Evolutionary conservation across 108 stramenopile genomes (phyloP).

Genomic region (Stephanodiscus minutulus): DNA sequence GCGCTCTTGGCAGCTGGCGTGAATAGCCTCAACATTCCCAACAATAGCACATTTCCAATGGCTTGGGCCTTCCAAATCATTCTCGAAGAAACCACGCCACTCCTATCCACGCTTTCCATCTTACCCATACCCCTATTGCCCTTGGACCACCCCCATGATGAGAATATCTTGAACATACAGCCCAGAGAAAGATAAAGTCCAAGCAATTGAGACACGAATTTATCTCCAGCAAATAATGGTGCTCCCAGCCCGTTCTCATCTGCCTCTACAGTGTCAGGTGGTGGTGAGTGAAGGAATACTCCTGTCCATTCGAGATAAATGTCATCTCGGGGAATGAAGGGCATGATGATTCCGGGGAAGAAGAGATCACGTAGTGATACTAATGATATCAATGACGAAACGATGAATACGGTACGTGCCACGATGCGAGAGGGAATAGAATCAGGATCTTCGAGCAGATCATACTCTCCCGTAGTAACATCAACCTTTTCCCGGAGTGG

Average conservation of each 20-base stretch:
- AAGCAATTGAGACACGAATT: conserved; percentile 71
- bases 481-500: neutral
- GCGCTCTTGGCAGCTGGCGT: conserved; percentile 68
- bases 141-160: conserved; percentile 53
- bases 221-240: conserved; percentile 76
- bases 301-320: conserved; percentile 90
- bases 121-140: conserved; percentile 28
- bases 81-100: conserved; percentile 64
- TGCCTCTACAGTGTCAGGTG: conserved; percentile 72
- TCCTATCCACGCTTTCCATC: conserved; percentile 67
- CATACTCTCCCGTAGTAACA: conserved; percentile 5
- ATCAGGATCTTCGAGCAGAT: conserved; percentile 48
- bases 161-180: conserved; percentile 69
- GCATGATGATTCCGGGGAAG: conserved; percentile 71
- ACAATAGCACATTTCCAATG: conserved; percentile 59
- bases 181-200: conserved; percentile 66
- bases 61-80: conserved; percentile 84
- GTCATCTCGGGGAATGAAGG: conserved; percentile 84
- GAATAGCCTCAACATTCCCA: conserved; percentile 77
- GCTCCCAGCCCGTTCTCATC: conserved; percentile 73
- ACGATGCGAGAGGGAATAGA: conserved; percentile 75
- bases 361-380: conserved; percentile 78
- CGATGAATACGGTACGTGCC: conserved; percentile 67
- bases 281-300: conserved; percentile 85
- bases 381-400: conserved; percentile 56